These are phyloP conservation scores for Anaeromyces robustus DNA, from an alignment of 192 early-diverging fungal species.

Conservation along the genomic window DNA sequence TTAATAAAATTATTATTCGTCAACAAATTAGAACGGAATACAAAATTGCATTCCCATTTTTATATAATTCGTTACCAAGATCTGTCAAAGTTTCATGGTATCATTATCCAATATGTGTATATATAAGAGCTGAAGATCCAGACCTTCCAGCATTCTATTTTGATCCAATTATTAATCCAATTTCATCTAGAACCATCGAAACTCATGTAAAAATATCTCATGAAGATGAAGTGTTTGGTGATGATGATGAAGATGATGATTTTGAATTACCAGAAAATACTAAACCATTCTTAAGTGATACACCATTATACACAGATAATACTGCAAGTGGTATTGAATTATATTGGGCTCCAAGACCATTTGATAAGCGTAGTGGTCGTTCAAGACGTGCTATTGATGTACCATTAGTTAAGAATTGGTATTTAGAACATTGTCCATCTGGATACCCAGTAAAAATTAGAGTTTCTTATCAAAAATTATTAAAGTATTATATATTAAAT, in stretches of 20 bases:
- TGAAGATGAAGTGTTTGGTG: conserved; percentile 55
- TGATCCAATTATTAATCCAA: conserved; percentile 96
- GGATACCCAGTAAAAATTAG: conserved; percentile 93
- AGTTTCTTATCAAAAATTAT: conserved; percentile 94
- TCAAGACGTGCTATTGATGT: conserved; percentile 86
- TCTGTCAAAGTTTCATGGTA: conserved; percentile 84
- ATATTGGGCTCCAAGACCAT: conserved; percentile 98
- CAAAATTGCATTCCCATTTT: conserved; percentile 94
- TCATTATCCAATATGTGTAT: conserved; percentile 81
- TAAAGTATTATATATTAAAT: conserved; percentile 93
- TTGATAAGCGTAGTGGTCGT: conserved; percentile 77
- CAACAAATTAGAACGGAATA: conserved; percentile 98
- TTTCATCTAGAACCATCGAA: conserved; percentile 59
- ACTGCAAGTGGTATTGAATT: conserved; percentile 83
- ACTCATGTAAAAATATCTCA: conserved; percentile 32
- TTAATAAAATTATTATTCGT: conserved; percentile 99
- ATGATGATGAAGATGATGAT: conserved; percentile 59
- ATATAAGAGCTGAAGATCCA: conserved; percentile 76
- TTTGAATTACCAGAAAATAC: conserved; percentile 72
- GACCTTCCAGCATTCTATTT: conserved; percentile 96
- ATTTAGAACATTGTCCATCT: conserved; percentile 86
- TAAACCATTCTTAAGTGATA: conserved; percentile 64
- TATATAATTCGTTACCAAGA: conserved; percentile 94
- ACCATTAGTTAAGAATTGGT: conserved; percentile 94
- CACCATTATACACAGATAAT: conserved; percentile 70